Base-by-base conservation (phyloP, 257 asterid species). In the Jaltomata sinuosa region DNA sequence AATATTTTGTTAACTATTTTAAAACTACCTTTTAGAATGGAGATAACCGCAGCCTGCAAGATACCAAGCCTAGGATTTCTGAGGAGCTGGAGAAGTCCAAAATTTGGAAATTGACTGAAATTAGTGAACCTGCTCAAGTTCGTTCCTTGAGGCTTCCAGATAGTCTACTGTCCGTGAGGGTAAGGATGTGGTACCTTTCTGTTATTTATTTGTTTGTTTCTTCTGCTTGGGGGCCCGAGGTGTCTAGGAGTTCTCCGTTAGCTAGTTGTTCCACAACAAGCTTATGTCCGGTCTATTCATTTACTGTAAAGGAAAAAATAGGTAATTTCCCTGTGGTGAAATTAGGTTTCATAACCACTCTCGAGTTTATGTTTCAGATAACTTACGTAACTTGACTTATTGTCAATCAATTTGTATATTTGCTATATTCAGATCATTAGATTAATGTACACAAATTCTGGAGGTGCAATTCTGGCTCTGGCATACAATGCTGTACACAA, bases 401-500 rank as follows among this genome's bases (percentile, higher is more conserved):
- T n/a, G 25, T 36, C 21, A 47, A 83, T 76, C 57, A 45, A 5
- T 27, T 72, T 72, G 78, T 45, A 29, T 62, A 18, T 25, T 5
- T 74, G 47, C 81, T 55, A 65, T 61, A 79, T 86, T 85, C 90
- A 93, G 98, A 88, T 93, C 83, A 87, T 90, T 80, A 89, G 91
- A 86, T 87, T 93, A 76, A 88, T 86, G 18, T 94, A 93, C 64
- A 92, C 96, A 82, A 88, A 89, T 89, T 90, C 94, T 62, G 98
- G 96, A 78, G 87, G 87, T 79, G 87, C 93, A 49, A 90, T 93
- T 57, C 83, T 93, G 86, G 94, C 96, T 36, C 85, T 94, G 79
- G 92, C 92, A 27, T 82, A 86, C 78, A 91, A 93, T 84, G 94
- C 92, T 8, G 90, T 90, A 54, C 98, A 93, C 92, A 91, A 91